Conservation (phyloP, 768 basidiomycete genomes). For the Hortiboletus flavorubellus region DNA sequence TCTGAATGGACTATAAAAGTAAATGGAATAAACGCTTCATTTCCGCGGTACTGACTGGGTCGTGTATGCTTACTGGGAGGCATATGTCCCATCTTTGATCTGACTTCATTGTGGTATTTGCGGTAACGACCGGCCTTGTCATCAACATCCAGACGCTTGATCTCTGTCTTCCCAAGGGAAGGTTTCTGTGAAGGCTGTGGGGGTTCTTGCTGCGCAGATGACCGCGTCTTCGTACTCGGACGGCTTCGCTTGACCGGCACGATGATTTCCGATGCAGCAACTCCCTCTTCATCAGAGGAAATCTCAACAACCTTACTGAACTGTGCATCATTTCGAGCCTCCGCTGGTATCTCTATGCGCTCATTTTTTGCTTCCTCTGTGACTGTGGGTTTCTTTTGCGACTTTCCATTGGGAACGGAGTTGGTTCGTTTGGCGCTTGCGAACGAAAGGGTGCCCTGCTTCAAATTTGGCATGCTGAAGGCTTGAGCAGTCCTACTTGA, state of each 20-base stretch:
- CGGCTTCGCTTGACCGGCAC: constrained; percentile 24
- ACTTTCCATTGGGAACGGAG: constrained; percentile 20
- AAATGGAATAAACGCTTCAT: not conserved
- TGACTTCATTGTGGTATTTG: constrained; percentile 46
- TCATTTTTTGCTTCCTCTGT: constrained; percentile 10
- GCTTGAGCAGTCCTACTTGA: not conserved
- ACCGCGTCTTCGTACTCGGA: constrained; percentile 21
- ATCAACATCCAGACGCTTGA: constrained; percentile 38
- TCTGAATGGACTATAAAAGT: constrained; percentile 57
- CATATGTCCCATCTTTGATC: constrained; percentile 51
- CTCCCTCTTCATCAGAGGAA: constrained; percentile 19
- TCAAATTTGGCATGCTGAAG: constrained; percentile 25
- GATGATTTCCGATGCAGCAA: not conserved
- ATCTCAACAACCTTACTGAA: constrained; percentile 8
- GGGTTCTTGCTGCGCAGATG: not conserved
- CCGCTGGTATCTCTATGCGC: not conserved
- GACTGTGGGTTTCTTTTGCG: not conserved
- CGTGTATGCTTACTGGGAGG: constrained; percentile 52
- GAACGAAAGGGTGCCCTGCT: constrained; percentile 47
- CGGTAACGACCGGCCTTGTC: constrained; percentile 51
- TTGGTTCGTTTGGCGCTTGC: constrained; percentile 44
- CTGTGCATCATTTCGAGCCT: not conserved
- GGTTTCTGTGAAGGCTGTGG: not conserved
- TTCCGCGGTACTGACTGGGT: not conserved
- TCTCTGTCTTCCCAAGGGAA: constrained; percentile 12